Conservation (phyloP, 768 basidiomycete species). For the Tulasnella sp. region DNA sequence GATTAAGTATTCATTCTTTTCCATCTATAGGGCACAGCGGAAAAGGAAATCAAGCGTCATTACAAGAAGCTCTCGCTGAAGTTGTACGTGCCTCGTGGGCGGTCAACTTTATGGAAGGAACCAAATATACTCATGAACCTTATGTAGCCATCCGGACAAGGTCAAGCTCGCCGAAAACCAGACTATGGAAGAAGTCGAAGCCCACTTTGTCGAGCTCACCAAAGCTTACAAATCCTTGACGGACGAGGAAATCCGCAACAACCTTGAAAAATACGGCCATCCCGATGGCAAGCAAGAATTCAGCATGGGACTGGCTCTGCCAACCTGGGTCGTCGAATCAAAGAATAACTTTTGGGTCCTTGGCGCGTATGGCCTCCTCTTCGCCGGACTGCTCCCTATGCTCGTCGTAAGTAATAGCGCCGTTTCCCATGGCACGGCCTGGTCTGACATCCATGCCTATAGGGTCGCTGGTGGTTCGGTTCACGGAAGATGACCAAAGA, state of each 20-base stretch:
- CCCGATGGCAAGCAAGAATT: conserved; percentile 96
- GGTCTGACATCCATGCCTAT: conserved; percentile 2
- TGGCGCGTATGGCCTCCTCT: conserved; percentile 75
- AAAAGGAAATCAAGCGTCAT: conserved; percentile 92
- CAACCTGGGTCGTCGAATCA: conserved; percentile 85
- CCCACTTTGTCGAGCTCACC: conserved; percentile 83
- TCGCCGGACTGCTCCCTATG: conserved; percentile 78
- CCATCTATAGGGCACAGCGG: conserved; percentile 46
- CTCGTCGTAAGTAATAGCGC: conserved; percentile 52
- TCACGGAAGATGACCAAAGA: conserved; percentile 86
- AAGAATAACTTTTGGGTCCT: conserved; percentile 90
- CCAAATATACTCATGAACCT: conserved; percentile 64
- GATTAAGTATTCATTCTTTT: conserved; percentile 1
- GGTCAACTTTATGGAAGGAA: conserved; percentile 69
- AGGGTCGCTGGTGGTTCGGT: conserved; percentile 97
- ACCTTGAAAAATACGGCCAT: conserved; percentile 82
- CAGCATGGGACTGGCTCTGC: conserved; percentile 90
- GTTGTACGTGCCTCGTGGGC: conserved; percentile 49
- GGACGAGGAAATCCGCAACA: conserved; percentile 85
- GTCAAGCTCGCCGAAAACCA: conserved; percentile 73
- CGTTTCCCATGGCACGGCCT: neutral
- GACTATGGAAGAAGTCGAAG: conserved; percentile 78
- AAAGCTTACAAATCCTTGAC: conserved; percentile 98
- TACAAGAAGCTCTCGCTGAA: conserved; percentile 85
- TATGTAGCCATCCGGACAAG: conserved; percentile 88